phyloP scores from a whole-genome alignment of 352 stramenopile genomes.

The Phytophthora chlamydospora region DNA sequence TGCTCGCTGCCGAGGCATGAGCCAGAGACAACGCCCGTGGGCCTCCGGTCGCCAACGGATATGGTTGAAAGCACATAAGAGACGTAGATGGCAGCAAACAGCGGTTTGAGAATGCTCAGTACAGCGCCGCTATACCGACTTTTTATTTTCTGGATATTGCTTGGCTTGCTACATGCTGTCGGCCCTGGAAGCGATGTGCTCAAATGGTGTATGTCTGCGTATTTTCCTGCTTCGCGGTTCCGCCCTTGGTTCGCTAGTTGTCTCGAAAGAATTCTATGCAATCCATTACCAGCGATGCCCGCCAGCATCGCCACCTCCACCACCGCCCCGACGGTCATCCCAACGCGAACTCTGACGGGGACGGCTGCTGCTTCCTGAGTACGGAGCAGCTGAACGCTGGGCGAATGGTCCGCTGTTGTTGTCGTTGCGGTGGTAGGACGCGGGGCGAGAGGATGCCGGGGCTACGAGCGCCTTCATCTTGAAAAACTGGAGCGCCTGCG shows the following conservation, averaged over 20 bases:
- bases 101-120: not conserved
- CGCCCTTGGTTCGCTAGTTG: not conserved
- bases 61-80: no score
- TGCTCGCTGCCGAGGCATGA: no score
- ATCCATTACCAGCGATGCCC: conserved; percentile 37
- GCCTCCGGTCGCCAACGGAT: no score
- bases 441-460: conserved; percentile 46
- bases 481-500: conserved; percentile 88
- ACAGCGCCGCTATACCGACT: conserved; percentile 26
- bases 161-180: conserved; percentile 13
- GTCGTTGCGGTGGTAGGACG: conserved; percentile 57
- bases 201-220: conserved; percentile 10
- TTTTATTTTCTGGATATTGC: conserved; percentile 35
- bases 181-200: conserved; percentile 25
- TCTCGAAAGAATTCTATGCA: conserved; percentile 1
- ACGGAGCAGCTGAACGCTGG: conserved; percentile 54
- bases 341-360: conserved; percentile 70
- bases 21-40: no score
- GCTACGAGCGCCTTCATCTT: conserved; percentile 88
- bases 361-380: conserved; percentile 47
- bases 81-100: no score
- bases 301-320: conserved; percentile 31
- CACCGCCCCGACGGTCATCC: conserved; percentile 64
- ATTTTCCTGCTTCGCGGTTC: conserved; percentile 11
- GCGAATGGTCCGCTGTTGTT: conserved; percentile 62